Base-by-base conservation (phyloP, 495 filamentous ascomycete genomes). In the Trichoderma parareesei region DNA sequence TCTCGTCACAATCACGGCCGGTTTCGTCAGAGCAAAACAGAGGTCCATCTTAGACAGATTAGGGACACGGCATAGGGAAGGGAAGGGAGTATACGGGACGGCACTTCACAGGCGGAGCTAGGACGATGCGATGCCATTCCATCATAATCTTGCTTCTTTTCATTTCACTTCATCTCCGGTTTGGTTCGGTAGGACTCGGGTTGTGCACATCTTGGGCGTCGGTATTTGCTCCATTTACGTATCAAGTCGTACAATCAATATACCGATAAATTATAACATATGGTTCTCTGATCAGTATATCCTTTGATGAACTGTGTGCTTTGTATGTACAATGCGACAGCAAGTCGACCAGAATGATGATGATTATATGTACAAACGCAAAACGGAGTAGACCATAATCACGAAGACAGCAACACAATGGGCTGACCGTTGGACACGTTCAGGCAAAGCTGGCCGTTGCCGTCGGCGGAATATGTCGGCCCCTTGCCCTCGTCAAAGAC, bases 381-480 rank as follows among this genome's bases (percentile, higher is more conserved):
- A 27, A 27, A 27, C 0, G 2, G 27, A 27, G 13, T 16, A 46
- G 14, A 44, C n/a, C 37, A 3, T 4, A 33, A 37, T 9, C 20
- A 72, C 60, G 70, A 38, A 42, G 67, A 66, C 38, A 73, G 46
- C 13, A 72, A 53, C n/a, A 74, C 72, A 16, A 72, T 66, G 10
- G 70, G 70, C 42, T 69, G 65, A 13, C 72, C 71, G 41, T 71
- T 70, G 35, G 20, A 66, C 18, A 70, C 63, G 16, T 13, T 64
- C 7, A 71, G 2, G 60, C 70, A 72, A 20, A 71, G 48, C n/a
- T 71, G 66, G 16, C 71, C 70, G 11, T 55, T 44, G 11, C 64
- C 65, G 18, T 72, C 70, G 3, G 70, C 63, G 16, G 65, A 63
- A 42, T 67, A 68, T 2, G 70, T 64, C 16, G 70, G 69, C 16